Conservation (phyloP, 2,329 filamentous ascomycete genomes). For the Botrytis sinoallii region DNA sequence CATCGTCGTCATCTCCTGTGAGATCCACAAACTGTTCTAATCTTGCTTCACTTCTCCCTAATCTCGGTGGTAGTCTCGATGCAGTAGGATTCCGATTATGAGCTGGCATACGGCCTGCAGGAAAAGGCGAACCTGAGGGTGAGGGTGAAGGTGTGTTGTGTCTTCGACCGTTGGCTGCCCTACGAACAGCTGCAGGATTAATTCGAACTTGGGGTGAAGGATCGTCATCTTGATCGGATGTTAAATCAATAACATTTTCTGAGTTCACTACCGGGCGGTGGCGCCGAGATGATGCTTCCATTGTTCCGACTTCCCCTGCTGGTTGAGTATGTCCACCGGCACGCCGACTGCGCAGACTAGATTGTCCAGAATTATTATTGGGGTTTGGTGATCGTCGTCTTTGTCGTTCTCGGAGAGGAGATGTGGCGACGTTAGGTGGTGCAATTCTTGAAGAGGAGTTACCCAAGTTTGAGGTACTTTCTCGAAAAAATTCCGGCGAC, state of each 20-base stretch:
- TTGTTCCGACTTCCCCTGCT: constrained; percentile 24
- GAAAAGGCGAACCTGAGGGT: neutral
- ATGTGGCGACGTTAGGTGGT: constrained; percentile 18
- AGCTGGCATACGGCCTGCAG: neutral
- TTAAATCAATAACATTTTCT: constrained; percentile 38
- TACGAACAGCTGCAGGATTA: constrained; percentile 7
- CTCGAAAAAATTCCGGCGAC: constrained; percentile 29
- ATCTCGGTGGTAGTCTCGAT: constrained; percentile 25
- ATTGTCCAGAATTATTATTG: constrained; percentile 27
- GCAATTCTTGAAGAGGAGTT: constrained; percentile 21
- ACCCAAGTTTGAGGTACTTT: constrained; percentile 19
- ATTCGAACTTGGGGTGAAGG: neutral
- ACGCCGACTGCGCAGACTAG: neutral
- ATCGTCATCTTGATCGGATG: constrained; percentile 34
- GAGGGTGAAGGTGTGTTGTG: neutral
- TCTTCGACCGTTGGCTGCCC: constrained; percentile 13
- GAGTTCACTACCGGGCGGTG: constrained; percentile 32
- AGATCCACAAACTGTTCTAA: constrained; percentile 49
- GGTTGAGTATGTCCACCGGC: constrained; percentile 16
- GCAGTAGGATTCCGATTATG: neutral
- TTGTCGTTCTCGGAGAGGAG: constrained; percentile 24
- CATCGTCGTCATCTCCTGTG: constrained; percentile 45
- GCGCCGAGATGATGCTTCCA: constrained; percentile 31
- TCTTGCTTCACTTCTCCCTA: constrained; percentile 34
- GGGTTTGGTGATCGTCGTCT: constrained; percentile 30